Evolutionary conservation across 148 eudicot species (phyloP), one percentile per base, ranked within the genome.

Genomic region (Persicaria tinctoria): DNA sequence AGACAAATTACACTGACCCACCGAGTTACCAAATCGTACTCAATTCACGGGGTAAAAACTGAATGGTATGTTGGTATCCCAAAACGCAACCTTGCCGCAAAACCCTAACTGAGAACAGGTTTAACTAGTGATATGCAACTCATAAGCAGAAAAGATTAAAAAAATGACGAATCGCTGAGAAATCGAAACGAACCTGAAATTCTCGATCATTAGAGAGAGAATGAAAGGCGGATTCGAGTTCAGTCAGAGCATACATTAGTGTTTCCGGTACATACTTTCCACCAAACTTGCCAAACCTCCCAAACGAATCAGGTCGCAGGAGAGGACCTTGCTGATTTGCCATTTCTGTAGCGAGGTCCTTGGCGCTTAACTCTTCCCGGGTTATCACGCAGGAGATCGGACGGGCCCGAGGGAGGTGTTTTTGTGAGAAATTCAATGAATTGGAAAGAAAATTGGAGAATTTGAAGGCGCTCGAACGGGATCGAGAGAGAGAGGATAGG

Each of bases 301-400:
- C 78, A 76, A 95, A 89, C 2, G 89, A 85, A 73, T 95, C 99
- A 1, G 99, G 99, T 1, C 96, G 79, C 46, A 47, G 83, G 17
- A 73, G 81, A 60, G 38, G 49, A 50, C 60, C 79, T 12, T 79
- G 71, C 3, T 18, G 12, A 16, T 79, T 71, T 9, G 20, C 14
- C 18, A 63, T 59, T 75, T 75, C 81, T 3, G 53, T 73, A 48
- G 57, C 75, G 74, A 73, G 73, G n/a, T 64, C 27, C 71, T 63
- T 75, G 17, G 51, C 46, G 2, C 70, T 38, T 3, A 64, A 51
- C 8, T 76, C 20, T 27, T 83, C 80, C 13, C 76, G 75, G 8
- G 86, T 76, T 74, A 86, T 74, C 5, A 75, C 78, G 38, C 74
- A 71, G 72, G 89, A 86, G 68, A 73, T 59, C 70, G 89, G 79